Evolutionary conservation across 306 rosid genomes (phyloP).

Genomic region (Cicer judaicum): DNA sequence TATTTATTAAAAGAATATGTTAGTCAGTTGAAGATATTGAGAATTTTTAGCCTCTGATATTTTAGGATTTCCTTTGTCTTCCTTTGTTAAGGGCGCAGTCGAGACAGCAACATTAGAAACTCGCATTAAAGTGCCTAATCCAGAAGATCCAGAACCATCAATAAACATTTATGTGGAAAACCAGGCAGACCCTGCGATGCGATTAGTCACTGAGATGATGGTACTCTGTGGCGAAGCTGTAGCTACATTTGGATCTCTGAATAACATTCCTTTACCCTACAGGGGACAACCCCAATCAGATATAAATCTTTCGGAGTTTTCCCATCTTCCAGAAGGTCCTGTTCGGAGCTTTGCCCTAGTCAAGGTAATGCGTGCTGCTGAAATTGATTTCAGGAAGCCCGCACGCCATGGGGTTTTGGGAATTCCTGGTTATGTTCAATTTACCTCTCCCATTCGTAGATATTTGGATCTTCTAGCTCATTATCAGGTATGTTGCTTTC

Average conservation of each 20-base stretch:
- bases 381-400: conserved; percentile 96
- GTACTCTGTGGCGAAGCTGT: conserved; percentile 93
- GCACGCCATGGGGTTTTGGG: conserved; percentile 88
- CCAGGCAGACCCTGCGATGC: conserved; percentile 96
- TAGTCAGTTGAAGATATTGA: conserved; percentile 6
- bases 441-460: conserved; percentile 98
- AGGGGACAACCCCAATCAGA: conserved; percentile 98
- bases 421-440: conserved; percentile 91
- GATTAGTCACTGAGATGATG: conserved; percentile 97
- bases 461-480: conserved; percentile 96
- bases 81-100: conserved; percentile 76
- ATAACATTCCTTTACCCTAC: conserved; percentile 88
- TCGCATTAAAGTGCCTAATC: conserved; percentile 88
- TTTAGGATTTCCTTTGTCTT: conserved; percentile 32
- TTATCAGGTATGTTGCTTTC: conserved; percentile 70
- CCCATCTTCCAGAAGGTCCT: conserved; percentile 98
- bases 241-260: conserved; percentile 77
- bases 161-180: conserved; percentile 89
- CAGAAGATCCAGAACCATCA: conserved; percentile 81
- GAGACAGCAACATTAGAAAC: conserved; percentile 81
- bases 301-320: conserved; percentile 72
- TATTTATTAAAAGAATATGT: neutral
- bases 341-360: conserved; percentile 90
- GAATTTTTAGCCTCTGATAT: conserved; percentile 37
- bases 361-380: conserved; percentile 93